These are phyloP conservation scores for Petrea volubilis DNA, from an alignment of 257 asterid species.

Conservation along the genomic window DNA sequence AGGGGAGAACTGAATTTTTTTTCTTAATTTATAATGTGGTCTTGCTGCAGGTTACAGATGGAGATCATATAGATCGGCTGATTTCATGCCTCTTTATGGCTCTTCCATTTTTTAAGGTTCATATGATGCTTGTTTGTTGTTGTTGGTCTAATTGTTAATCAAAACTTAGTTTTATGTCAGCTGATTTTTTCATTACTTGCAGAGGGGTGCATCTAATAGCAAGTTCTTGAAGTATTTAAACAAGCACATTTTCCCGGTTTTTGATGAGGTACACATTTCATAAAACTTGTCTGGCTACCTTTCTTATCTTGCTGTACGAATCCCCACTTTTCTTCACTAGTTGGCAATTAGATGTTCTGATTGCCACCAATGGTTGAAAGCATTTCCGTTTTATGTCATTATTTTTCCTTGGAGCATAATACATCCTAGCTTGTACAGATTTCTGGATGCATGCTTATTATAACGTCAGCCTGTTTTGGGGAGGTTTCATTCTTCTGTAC, in stretches of 20 bases:
- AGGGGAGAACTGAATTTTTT: neutral
- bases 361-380: neutral
- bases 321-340: neutral
- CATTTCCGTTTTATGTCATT: neutral
- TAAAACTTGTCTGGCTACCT: neutral
- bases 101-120: slow-evolving; percentile 85
- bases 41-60: slow-evolving; percentile 72
- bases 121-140: slow-evolving; percentile 20
- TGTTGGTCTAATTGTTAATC: neutral
- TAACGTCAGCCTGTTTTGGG: neutral
- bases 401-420: neutral
- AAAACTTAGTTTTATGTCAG: slow-evolving; percentile 17
- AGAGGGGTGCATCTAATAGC: slow-evolving; percentile 97
- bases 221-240: slow-evolving; percentile 75
- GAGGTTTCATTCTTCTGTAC: neutral
- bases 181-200: slow-evolving; percentile 41
- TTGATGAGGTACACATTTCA: slow-evolving; percentile 60
- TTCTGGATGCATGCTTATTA: neutral
- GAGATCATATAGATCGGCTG: slow-evolving; percentile 84
- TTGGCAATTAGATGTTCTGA: slow-evolving; percentile 3
- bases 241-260: slow-evolving; percentile 84
- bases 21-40: slow-evolving; percentile 22
- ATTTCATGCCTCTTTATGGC: slow-evolving; percentile 86
- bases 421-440: neutral
- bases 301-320: neutral